Percentiles rank a stretch among this genome's conserved stretches.
Evolutionary conservation across 768 basidiomycete species (phyloP).

Genomic region (Suillus subalutaceus): DNA sequence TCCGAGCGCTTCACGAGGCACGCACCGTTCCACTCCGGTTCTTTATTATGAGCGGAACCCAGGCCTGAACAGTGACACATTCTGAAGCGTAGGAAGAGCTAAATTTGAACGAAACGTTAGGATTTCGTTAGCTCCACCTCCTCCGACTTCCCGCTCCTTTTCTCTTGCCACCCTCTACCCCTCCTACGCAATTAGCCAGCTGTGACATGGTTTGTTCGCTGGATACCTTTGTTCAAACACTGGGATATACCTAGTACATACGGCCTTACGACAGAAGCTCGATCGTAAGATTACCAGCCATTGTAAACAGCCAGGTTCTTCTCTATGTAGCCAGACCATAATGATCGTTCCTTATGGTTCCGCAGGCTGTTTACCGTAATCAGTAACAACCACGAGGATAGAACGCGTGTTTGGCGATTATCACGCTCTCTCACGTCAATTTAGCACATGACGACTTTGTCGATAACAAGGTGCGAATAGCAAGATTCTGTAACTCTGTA

Average conservation of each 20-base stretch:
- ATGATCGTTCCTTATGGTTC: neutral
- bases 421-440: neutral
- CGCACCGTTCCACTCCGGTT: neutral
- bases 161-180: neutral
- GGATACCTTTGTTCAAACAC: neutral
- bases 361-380: neutral
- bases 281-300: neutral
- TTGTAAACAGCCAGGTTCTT: neutral
- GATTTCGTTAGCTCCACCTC: neutral
- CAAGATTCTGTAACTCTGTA: neutral
- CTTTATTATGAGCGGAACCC: neutral
- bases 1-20: neutral
- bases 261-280: neutral
- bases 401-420: neutral
- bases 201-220: neutral
- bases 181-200: neutral
- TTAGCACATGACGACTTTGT: neutral
- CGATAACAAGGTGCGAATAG: neutral
- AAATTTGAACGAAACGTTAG: neutral
- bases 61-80: neutral
- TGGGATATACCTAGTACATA: neutral
- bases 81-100: neutral
- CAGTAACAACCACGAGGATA: neutral
- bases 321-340: neutral
- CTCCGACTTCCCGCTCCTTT: neutral